These are phyloP conservation scores for Malassezia slooffiae DNA, from an alignment of 1,284 basidiomycete genomes.

Conservation along the genomic window DNA sequence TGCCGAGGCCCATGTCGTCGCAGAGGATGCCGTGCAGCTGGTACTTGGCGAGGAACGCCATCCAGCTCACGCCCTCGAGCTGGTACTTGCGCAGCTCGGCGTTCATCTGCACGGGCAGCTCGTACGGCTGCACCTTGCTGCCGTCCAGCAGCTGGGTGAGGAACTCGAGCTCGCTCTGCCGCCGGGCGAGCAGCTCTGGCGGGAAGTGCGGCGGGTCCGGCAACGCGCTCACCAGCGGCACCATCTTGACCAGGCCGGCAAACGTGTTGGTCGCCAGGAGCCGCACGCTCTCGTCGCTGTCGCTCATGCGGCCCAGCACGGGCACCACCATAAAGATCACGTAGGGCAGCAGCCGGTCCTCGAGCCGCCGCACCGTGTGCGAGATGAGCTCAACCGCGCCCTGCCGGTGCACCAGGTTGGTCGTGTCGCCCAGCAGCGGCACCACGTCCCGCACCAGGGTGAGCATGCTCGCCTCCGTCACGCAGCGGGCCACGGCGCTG, in stretches of 20 bases:
- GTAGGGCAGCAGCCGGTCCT: conserved; percentile 89
- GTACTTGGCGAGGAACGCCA: conserved; percentile 73
- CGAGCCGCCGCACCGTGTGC: conserved; percentile 79
- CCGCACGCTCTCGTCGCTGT: conserved; percentile 78
- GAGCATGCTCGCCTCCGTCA: conserved; percentile 75
- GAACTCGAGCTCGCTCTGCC: conserved; percentile 77
- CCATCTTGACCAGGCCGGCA: conserved; percentile 96
- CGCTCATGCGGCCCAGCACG: conserved; percentile 92
- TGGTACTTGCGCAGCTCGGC: conserved; percentile 94
- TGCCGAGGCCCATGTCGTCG: conserved; percentile 99
- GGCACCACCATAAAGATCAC: conserved; percentile 95
- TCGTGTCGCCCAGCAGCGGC: conserved; percentile 72
- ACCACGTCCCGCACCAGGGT: conserved; percentile 74
- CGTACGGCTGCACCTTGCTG: conserved; percentile 77
- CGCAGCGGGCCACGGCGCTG: conserved; percentile 72
- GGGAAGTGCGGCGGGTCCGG: conserved; percentile 91
- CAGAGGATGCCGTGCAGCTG: conserved; percentile 96
- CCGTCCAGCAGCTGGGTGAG: conserved; percentile 73
- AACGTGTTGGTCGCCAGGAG: conserved; percentile 91
- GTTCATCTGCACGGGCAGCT: conserved; percentile 76
- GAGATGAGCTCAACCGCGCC: conserved; percentile 75
- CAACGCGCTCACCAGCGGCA: conserved; percentile 88
- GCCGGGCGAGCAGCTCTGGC: conserved; percentile 63
- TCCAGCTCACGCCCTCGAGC: conserved; percentile 96
- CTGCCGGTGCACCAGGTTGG: conserved; percentile 68